phyloP scores from a whole-genome alignment of 495 filamentous ascomycete species.

The Talaromyces nanjingensis region DNA sequence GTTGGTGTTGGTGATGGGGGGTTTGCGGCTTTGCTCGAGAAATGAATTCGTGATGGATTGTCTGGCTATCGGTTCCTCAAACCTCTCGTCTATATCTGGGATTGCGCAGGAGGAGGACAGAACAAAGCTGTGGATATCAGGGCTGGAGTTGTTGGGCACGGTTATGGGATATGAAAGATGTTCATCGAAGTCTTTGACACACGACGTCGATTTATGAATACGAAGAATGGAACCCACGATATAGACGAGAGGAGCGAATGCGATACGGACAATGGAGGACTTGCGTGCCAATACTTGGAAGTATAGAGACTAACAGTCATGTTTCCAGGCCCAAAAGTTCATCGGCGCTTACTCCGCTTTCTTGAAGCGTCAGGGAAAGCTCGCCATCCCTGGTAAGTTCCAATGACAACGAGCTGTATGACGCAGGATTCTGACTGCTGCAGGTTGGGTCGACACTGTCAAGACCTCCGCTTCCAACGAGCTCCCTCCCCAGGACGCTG shows the following conservation, averaged over 20 bases:
- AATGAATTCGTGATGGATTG: background rate
- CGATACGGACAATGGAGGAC: background rate
- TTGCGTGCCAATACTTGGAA: conserved; percentile 5
- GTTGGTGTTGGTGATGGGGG: background rate
- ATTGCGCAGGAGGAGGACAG: background rate
- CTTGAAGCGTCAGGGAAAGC: conserved; percentile 98
- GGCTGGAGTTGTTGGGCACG: background rate
- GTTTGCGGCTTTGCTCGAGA: too few species aligned
- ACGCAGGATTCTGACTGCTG: conserved; percentile 12
- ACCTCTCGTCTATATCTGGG: background rate
- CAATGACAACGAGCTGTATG: background rate
- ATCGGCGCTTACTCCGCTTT: conserved; percentile 91
- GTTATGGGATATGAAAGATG: background rate
- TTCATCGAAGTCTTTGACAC: background rate
- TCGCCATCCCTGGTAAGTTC: conserved; percentile 79
- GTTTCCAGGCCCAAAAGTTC: conserved; percentile 80
- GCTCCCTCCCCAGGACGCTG: conserved; percentile 91
- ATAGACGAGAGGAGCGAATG: background rate
- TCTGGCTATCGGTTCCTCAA: background rate
- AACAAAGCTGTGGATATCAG: background rate
- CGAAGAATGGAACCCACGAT: background rate
- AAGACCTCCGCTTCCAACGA: conserved; percentile 95
- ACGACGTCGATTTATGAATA: background rate
- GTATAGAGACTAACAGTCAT: conserved; percentile 21
- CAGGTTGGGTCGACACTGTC: conserved; percentile 97